Evolutionary conservation across 345 rosid genomes (phyloP).

Genomic region (Murraya koenigii): DNA sequence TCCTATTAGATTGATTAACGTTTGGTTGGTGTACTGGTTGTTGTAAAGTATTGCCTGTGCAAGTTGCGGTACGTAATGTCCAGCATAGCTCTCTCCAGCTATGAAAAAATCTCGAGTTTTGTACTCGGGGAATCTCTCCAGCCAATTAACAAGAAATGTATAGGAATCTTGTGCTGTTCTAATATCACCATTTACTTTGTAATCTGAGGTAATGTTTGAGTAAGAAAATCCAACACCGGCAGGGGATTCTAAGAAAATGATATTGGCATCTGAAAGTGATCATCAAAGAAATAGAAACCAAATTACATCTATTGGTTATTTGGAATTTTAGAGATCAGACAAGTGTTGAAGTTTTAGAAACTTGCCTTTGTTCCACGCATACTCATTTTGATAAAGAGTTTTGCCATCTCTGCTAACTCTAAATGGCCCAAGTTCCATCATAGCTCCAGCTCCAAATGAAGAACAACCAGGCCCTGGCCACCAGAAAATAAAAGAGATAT

Average conservation of each 20-base stretch:
- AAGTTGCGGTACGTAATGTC: conserved; percentile 12
- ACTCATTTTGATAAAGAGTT: conserved; percentile 7
- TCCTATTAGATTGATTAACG: conserved; percentile 6
- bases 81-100: conserved; percentile 15
- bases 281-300: background rate
- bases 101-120: conserved; percentile 12
- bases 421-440: conserved; percentile 26
- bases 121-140: conserved; percentile 16
- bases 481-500: background rate
- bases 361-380: conserved; percentile 21
- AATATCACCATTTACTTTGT: background rate
- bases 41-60: background rate
- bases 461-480: conserved; percentile 22
- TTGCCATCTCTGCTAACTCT: conserved; percentile 21
- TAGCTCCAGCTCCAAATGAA: conserved; percentile 23
- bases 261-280: background rate
- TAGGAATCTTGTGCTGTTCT: conserved; percentile 9
- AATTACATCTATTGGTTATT: background rate
- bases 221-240: conserved; percentile 21
- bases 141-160: conserved; percentile 2
- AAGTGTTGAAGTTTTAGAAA: background rate
- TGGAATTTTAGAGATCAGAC: background rate
- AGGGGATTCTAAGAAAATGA: conserved; percentile 9
- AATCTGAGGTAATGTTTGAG: conserved; percentile 13
- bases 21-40: background rate